Evolutionary conservation across 352 stramenopile genomes (phyloP).

Genomic region (Elongisporangium undulatum): DNA sequence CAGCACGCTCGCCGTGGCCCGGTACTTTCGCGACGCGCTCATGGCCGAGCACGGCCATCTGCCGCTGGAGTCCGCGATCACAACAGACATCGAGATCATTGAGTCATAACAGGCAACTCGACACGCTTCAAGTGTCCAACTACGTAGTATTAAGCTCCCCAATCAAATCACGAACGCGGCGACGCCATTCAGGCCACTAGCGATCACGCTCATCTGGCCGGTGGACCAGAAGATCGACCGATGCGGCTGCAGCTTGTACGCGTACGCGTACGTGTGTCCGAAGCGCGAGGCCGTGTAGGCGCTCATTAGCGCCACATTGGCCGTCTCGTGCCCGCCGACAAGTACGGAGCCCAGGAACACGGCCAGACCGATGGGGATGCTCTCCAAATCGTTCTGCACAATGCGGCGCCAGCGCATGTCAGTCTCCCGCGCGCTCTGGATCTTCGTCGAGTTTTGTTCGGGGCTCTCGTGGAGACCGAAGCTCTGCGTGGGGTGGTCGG

Average conservation of each 20-base stretch:
- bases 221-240: conserved; percentile 23
- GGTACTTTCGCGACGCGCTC: conserved; percentile 38
- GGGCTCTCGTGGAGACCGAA: conserved; percentile 5
- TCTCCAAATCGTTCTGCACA: conserved; percentile 42
- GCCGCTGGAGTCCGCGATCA: not conserved
- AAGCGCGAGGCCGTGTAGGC: conserved; percentile 27
- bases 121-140: not conserved
- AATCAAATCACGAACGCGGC: conserved; percentile 23
- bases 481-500: conserved; percentile 6
- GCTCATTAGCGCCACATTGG: conserved; percentile 33
- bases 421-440: conserved; percentile 12
- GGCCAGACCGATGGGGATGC: conserved; percentile 30
- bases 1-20: conserved; percentile 44
- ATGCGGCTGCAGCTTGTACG: conserved; percentile 27
- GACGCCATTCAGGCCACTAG: conserved; percentile 28
- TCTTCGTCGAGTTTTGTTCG: conserved; percentile 8
- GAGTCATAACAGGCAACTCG: not conserved
- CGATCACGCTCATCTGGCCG: conserved; percentile 33
- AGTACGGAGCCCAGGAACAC: conserved; percentile 40
- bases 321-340: conserved; percentile 30
- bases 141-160: no score
- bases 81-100: not conserved
- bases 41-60: conserved; percentile 60
- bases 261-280: conserved; percentile 30
- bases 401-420: conserved; percentile 40